phyloP scores from a whole-genome alignment of 768 basidiomycete species.

The Sarcodon aspratus region DNA sequence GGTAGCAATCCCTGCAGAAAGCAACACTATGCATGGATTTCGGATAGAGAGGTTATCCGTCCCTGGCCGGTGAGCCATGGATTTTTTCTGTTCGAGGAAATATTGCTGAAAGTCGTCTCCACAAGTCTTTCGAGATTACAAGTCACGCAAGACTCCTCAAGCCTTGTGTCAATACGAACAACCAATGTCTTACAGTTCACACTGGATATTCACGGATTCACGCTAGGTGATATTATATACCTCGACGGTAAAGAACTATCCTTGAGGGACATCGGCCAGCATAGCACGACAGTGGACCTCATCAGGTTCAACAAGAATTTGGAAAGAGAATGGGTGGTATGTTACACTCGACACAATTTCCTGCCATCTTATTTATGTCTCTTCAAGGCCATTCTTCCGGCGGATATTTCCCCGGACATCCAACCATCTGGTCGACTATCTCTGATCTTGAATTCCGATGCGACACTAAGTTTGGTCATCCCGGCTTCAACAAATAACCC shows the following conservation, averaged over 20 bases:
- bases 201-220: not conserved
- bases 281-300: not conserved
- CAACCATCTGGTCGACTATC: constrained; percentile 48
- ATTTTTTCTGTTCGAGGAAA: not conserved
- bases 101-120: not conserved
- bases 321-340: not conserved
- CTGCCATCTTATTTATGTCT: constrained; percentile 2
- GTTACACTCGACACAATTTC: not conserved
- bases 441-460: constrained; percentile 43
- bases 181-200: not conserved
- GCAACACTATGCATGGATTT: constrained; percentile 63
- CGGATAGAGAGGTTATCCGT: constrained; percentile 41
- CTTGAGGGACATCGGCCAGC: not conserved
- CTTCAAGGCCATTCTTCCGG: constrained; percentile 1
- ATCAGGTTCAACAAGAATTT: not conserved
- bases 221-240: not conserved
- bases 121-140: not conserved
- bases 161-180: not conserved
- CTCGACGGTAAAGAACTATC: not conserved
- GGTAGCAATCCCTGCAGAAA: constrained; percentile 55
- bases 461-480: constrained; percentile 46
- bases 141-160: not conserved
- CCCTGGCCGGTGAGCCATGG: constrained; percentile 51
- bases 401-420: not conserved
- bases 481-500: constrained; percentile 13